Evolutionary conservation across 2,329 filamentous ascomycete genomes (phyloP), one percentile per base, ranked within the genome.

Genomic region (Plenodomus lindquistii): DNA sequence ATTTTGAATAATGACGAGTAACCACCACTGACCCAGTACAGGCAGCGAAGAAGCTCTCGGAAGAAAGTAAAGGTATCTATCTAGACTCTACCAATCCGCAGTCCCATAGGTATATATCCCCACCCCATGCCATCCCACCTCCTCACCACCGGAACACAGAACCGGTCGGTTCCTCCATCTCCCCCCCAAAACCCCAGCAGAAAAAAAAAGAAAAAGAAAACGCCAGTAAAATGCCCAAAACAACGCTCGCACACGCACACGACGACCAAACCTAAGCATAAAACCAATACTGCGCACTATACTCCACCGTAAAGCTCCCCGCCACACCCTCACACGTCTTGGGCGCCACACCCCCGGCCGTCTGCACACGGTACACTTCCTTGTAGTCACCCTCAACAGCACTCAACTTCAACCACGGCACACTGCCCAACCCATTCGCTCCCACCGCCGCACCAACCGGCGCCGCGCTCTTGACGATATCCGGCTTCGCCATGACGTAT

Each of bases 361-460:
- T 97, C 63, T 89, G 81, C 37, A 97, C 76, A 11, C 93, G 83
- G 75, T 93, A 97, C 19, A 96, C 86, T 69, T 91, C 85, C 69
- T 85, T 82, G 59, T 89, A 83, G 38, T 74, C 69, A 13, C 74
- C 69, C 17, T 63, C 55, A 3, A 58, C 49, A 9, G 73, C 75
- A 15, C 79, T 75, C 5, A 97, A 81, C 70, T 87, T 88, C 54
- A 97, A 78, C 91, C 92, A 97, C 0, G 86, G 66, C 1, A 96
- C 91, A 6, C 88, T 81, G 46, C 86, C 86, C 5, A 77, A 60
- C 41, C 81, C 71, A 38, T 75, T 74, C 29, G 76, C 80, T 9
- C 89, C 90, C 15, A 74, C 71, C 4, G 81, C 70, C 0, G 88
- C 83, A 39, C 75, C 77, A 0, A 75, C 61, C 0, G 91, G 91